Conservation (phyloP, 2,329 filamentous ascomycete genomes). For the Phaeosphaeriaceae sp. region DNA sequence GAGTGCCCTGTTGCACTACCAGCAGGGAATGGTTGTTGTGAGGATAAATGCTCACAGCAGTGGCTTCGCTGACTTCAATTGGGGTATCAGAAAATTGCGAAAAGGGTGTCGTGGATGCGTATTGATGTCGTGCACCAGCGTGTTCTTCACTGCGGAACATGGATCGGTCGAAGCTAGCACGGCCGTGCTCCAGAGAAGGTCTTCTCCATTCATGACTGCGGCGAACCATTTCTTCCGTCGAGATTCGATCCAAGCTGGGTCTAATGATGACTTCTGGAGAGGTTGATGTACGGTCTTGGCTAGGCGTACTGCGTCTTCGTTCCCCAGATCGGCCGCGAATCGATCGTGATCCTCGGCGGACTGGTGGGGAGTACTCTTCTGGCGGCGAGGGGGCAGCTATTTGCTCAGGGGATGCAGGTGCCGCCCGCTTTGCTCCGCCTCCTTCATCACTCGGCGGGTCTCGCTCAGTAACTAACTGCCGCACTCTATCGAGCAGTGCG, state of each 20-base stretch:
- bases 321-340: constrained; percentile 38
- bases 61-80: constrained; percentile 67
- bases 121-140: constrained; percentile 54
- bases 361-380: constrained; percentile 21
- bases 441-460: constrained; percentile 22
- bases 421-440: constrained; percentile 7
- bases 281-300: constrained; percentile 38
- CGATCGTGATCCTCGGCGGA: constrained; percentile 33
- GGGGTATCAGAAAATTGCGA: constrained; percentile 58
- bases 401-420: constrained; percentile 19
- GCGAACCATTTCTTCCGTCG: constrained; percentile 38
- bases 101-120: constrained; percentile 57
- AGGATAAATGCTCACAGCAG: constrained; percentile 65
- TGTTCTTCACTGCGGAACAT: constrained; percentile 49
- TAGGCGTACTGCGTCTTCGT: constrained; percentile 33
- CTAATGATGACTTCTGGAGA: constrained; percentile 31
- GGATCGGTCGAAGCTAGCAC: constrained; percentile 48
- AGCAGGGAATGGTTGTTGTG: constrained; percentile 70
- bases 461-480: constrained; percentile 26
- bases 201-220: constrained; percentile 42
- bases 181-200: constrained; percentile 39
- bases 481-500: constrained; percentile 35
- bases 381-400: constrained; percentile 16
- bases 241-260: constrained; percentile 32
- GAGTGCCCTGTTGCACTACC: constrained; percentile 63